Conservation (phyloP, 2,329 filamentous ascomycete species). For the Niveomyces coronatus region DNA sequence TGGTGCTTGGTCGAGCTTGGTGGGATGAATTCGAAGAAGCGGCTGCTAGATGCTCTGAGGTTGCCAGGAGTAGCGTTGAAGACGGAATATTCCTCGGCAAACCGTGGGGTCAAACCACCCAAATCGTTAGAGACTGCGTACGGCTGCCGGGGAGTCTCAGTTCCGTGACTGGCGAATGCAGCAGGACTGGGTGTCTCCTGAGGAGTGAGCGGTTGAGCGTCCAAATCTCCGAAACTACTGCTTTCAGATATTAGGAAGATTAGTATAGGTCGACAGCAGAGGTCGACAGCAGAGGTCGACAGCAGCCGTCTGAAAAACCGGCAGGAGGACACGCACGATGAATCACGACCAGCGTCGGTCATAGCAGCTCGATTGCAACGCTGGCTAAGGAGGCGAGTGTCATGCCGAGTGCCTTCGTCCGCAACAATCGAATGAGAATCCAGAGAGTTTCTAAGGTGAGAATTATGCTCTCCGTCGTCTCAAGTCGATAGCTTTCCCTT, state of each 20-base stretch:
- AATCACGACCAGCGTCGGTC: constrained; percentile 48
- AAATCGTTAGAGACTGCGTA: constrained; percentile 38
- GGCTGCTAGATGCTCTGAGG: constrained; percentile 33
- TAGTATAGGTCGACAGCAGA: constrained; percentile 18
- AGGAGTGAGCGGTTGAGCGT: constrained; percentile 49
- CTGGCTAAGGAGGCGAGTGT: constrained; percentile 4
- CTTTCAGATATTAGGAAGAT: constrained; percentile 20
- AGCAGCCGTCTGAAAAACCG: neutral
- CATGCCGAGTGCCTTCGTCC: constrained; percentile 6
- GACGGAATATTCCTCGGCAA: constrained; percentile 55
- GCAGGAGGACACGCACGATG: constrained; percentile 29
- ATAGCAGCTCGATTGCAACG: constrained; percentile 39
- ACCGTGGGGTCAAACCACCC: constrained; percentile 48
- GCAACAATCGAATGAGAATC: neutral
- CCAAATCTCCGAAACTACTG: constrained; percentile 52
- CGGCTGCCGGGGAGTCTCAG: constrained; percentile 45
- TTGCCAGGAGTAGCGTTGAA: constrained; percentile 55
- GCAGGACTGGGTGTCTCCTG: constrained; percentile 46
- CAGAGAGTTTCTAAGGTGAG: neutral
- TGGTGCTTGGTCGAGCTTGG: constrained; percentile 28
- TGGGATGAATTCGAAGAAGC: constrained; percentile 35
- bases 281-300: too few relatives aligned
- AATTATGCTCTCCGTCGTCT: too few relatives aligned
- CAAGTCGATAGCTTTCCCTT: neutral
- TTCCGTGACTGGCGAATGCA: constrained; percentile 42